Evolutionary conservation across 148 eudicot genomes (phyloP).

Genomic region (Vaccinium macrocarpon): DNA sequence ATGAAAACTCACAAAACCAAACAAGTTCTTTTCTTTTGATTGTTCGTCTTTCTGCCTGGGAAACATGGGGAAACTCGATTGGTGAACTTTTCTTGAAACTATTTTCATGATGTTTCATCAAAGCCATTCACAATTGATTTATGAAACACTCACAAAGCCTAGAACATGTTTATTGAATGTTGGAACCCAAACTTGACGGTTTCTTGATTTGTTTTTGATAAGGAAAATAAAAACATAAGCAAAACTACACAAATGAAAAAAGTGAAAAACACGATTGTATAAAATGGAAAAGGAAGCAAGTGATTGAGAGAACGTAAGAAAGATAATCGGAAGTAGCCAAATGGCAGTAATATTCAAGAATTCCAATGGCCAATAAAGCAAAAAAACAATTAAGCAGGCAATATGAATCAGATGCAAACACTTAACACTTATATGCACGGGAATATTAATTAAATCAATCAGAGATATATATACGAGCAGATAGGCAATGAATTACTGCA

Average conservation of each 20-base stretch:
- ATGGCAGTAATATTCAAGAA: not conserved
- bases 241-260: not conserved
- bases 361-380: not conserved
- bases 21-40: not conserved
- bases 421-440: too few species aligned
- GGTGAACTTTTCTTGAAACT: not conserved
- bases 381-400: not conserved
- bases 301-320: not conserved
- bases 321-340: not conserved
- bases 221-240: not conserved
- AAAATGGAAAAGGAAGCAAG: not conserved
- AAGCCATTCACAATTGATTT: not conserved
- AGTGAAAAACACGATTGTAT: not conserved
- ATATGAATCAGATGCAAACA: not conserved
- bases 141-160: not conserved
- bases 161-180: not conserved
- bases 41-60: not conserved
- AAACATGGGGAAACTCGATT: not conserved
- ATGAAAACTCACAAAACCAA: not conserved
- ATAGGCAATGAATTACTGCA: conserved; percentile 56
- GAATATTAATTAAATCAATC: not conserved
- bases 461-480: not conserved
- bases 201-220: not conserved
- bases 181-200: not conserved
- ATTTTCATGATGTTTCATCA: not conserved